Conservation (phyloP, 2,329 filamentous ascomycete species). For the Pyrenophora graminea region DNA sequence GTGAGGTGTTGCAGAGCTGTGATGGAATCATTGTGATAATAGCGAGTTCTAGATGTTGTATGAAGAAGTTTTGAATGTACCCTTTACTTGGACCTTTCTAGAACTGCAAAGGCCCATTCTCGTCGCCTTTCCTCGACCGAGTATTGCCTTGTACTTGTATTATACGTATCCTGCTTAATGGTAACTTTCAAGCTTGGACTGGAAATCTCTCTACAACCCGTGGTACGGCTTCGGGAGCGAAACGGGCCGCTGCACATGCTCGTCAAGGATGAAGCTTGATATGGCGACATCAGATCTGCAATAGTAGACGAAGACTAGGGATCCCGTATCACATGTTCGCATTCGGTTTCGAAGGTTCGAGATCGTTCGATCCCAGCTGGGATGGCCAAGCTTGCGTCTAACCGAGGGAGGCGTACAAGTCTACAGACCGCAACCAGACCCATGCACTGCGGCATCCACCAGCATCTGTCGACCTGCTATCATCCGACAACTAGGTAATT, state of each 20-base stretch:
- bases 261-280: conserved; percentile 17
- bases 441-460: neutral
- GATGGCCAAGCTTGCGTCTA: neutral
- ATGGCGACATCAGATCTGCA: neutral
- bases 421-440: neutral
- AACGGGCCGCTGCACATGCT: conserved; percentile 14
- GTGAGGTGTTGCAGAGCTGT: too few species aligned
- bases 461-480: neutral
- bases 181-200: neutral
- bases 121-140: too few species aligned
- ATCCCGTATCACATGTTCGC: neutral
- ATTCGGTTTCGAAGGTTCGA: conserved; percentile 2
- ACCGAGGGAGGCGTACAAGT: neutral
- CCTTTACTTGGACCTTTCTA: too few species aligned
- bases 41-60: too few species aligned
- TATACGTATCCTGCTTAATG: neutral
- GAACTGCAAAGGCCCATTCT: too few species aligned
- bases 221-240: conserved; percentile 7
- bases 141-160: too few species aligned
- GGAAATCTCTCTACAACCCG: neutral
- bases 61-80: too few species aligned
- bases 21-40: too few species aligned
- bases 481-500: too few species aligned
- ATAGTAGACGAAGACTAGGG: neutral
- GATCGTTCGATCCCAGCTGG: neutral